Base-by-base conservation (phyloP, 192 early-diverging fungal genomes). In the Entomortierella chlamydospora region DNA sequence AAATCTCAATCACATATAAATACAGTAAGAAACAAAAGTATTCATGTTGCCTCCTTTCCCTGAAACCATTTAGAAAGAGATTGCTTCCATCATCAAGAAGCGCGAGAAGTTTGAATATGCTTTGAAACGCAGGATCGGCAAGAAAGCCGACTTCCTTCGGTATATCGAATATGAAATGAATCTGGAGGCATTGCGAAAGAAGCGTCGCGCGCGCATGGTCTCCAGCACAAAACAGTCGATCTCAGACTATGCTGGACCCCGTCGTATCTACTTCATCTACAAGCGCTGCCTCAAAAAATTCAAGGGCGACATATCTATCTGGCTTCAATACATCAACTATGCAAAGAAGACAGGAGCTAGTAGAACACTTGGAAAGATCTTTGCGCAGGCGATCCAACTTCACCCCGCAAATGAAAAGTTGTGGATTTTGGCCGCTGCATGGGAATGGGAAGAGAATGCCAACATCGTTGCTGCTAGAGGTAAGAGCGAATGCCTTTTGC, bases 131-230 rank as follows among this genome's bases (percentile, higher is more conserved):
- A 91, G 94, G 67, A 91, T 93, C 15, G 79, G 84, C 8, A 83
- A 87, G 30, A 87, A 92, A 53, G 83, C 87, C 13, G 95, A 98
- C 57, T 99, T 90, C 81, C 85, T 99, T 31, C 90, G 94, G 25
- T 96, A 96, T 83, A 96, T 98, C 69, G 94, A 95, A 63, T 99
- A 96, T 84, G 98, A 99, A 73, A 93, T 91, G 83, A 96, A 95
- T 81, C 85, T 98, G 57, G 95, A 98, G 52, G 74, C 87, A 30
- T 81, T 98, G 52, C 88, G 97, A 28, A 87, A 84, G 71, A 93
- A 93, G 72, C 87, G 97, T 33, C 92, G 93, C 65, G 67, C 81
- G 26, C 87, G 95, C 4, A 64, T 94, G 62, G 77, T 85, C 34
- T 84, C 82, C n/a, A 23, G 56, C 18, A 64, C 60, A 34, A 69